Evolutionary conservation across 768 basidiomycete genomes (phyloP), one percentile per base, ranked within the genome.

Genomic region (Chiua virens): DNA sequence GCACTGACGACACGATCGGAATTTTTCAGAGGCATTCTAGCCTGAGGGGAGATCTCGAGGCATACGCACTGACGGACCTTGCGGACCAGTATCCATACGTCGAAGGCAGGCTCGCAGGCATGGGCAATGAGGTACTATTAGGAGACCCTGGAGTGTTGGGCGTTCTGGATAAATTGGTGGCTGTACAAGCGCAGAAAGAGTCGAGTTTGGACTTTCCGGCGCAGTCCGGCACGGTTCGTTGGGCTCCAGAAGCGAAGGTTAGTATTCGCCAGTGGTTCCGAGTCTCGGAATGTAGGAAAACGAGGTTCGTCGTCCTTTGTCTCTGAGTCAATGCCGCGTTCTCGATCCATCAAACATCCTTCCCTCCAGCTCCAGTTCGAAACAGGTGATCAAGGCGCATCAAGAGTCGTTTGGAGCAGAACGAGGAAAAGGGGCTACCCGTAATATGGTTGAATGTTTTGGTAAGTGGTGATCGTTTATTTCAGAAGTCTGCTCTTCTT

Each of bases 91-190:
- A 64, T 44, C 62, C 60, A 1, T 57, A 56, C 45, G 66, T 61
- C 45, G 53, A 58, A 36, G 46, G 67, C 30, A 53, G 23, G 49
- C 25, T 67, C 17, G 41, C 50, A 34, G 32, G 7, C 32, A 34
- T 34, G 4, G 35, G 65, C 13, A 47, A 64, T 18, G 62, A 58
- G 14, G 67, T 70, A 21, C 47, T 77, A 20, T 55, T 80, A 37
- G 57, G 71, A 9, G 84, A 86, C 53, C 49, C 73, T 0, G 84
- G 84, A 0, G 67, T 79, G 21, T 55, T 73, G 42, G 81, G 76
- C 1, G 84, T 85, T 42, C 55, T 86, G 50, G 80, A 85, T 52
- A 84, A 83, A 63, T 63, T 78, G 51, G 74, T 82, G 36, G 72
- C 75, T 17, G 73, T 73, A 50, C 64, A 73, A 23, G 76, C 82